Percentiles rank a stretch among this genome's conserved stretches.
Conservation (phyloP, 2,329 filamentous ascomycete genomes). For the Furcasterigmium sp. region DNA sequence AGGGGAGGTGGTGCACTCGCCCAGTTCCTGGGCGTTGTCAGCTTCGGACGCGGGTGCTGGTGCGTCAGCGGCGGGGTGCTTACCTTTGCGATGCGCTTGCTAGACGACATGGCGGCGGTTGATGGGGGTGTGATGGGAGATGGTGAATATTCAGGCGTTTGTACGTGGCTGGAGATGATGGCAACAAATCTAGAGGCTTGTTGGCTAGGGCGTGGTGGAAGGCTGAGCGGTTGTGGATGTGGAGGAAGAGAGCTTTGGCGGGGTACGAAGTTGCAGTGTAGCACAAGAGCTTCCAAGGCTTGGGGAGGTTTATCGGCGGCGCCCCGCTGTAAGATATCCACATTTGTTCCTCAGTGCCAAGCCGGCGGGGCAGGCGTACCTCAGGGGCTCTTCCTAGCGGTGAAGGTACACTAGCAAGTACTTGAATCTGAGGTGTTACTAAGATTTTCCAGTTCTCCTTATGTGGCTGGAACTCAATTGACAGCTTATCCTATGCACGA, state of each 20-base stretch:
- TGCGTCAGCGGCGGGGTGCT: constrained; percentile 8
- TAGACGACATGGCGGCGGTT: constrained; percentile 26
- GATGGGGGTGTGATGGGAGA: neutral
- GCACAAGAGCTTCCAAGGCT: neutral
- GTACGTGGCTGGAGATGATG: neutral
- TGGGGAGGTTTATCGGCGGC: too few species aligned
- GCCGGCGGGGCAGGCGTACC: too few species aligned
- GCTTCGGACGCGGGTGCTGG: constrained; percentile 4
- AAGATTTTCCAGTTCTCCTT: too few species aligned
- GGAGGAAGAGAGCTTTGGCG: constrained; percentile 1
- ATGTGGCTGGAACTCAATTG: too few species aligned
- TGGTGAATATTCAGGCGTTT: neutral
- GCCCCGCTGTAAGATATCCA: too few species aligned
- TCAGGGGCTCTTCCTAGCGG: too few species aligned
- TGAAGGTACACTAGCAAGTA: too few species aligned
- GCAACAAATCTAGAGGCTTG: constrained; percentile 2
- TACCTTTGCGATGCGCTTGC: constrained; percentile 41
- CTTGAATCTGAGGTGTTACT: too few species aligned
- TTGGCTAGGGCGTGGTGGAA: constrained; percentile 1
- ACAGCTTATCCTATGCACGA: too few species aligned
- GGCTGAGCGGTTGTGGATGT: too few species aligned
- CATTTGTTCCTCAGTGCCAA: too few species aligned
- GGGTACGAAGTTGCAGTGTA: too few species aligned
- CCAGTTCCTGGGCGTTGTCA: constrained; percentile 39
- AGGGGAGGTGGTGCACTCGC: constrained; percentile 41